A percentile compares a stretch with the other conserved stretches of the same genome.
Conservation (phyloP, 1,139 yeast genomes). For the Hemisphaericaspora xylofermentans region DNA sequence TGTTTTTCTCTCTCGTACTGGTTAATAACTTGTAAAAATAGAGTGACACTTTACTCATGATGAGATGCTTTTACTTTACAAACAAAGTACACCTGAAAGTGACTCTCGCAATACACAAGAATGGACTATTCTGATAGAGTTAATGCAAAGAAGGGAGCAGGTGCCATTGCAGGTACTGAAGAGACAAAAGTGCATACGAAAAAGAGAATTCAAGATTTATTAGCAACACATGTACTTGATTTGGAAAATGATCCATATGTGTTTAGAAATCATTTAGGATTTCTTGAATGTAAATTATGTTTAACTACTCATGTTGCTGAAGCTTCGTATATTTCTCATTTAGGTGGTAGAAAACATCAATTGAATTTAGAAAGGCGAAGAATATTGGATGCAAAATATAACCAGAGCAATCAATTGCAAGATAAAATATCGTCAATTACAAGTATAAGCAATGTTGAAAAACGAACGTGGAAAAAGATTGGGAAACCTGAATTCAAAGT, state of each 20-base stretch:
- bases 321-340: conserved; percentile 75
- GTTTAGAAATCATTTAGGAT: conserved; percentile 69
- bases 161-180: conserved; percentile 72
- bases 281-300: conserved; percentile 74
- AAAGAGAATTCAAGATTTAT: conserved; percentile 62
- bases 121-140: conserved; percentile 51
- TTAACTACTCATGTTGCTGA: conserved; percentile 72
- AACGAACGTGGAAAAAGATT: conserved; percentile 56
- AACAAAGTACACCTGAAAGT: too few relatives aligned
- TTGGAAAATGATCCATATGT: conserved; percentile 78
- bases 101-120: too few relatives aligned
- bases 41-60: too few relatives aligned
- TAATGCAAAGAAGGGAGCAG: conserved; percentile 50
- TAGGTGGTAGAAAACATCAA: conserved; percentile 78
- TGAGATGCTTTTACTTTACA: too few relatives aligned
- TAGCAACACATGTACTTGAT: conserved; percentile 59
- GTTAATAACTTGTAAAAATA: not conserved
- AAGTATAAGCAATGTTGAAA: conserved; percentile 35
- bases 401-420: conserved; percentile 15
- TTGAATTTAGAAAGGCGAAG: conserved; percentile 62
- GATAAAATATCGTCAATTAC: conserved; percentile 11
- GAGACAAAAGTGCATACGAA: conserved; percentile 67
- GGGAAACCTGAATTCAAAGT: conserved; percentile 73
- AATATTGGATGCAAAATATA: conserved; percentile 39
- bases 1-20: too few relatives aligned